Evolutionary conservation across 164 flowering plant species (phyloP).

Genomic region (Aristolochia fimbriata): DNA sequence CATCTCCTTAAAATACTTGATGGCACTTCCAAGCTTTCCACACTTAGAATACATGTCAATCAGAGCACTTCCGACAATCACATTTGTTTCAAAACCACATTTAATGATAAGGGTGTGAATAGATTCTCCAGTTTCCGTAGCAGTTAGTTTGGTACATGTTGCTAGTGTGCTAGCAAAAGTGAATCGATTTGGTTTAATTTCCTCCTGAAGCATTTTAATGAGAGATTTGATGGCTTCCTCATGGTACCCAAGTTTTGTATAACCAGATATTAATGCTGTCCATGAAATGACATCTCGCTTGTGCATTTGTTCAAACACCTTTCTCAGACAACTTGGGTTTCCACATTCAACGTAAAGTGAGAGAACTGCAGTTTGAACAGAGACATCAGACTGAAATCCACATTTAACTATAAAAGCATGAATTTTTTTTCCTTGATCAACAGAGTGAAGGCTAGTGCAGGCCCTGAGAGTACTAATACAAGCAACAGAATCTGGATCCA

Average conservation of each 20-base stretch:
- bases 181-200: conserved; percentile 11
- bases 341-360: conserved; percentile 11
- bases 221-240: conserved; percentile 6
- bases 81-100: conserved; percentile 4
- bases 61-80: conserved; percentile 7
- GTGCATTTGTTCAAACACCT: conserved; percentile 5
- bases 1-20: conserved; percentile 2
- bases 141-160: conserved; percentile 9
- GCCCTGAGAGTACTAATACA: conserved; percentile 11
- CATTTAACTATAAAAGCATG: conserved; percentile 11
- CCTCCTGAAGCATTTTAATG: conserved; percentile 10
- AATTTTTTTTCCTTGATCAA: conserved; percentile 8
- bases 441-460: conserved; percentile 1
- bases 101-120: conserved; percentile 9
- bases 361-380: conserved; percentile 11
- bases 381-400: conserved; percentile 3
- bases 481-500: conserved; percentile 14
- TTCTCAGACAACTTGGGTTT: conserved; percentile 3
- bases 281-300: conserved; percentile 12
- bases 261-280: conserved; percentile 13
- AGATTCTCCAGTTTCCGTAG: conserved; percentile 8
- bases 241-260: conserved; percentile 2
- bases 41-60: conserved; percentile 15
- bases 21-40: conserved; percentile 7
- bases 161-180: conserved; percentile 10